Conservation (phyloP, 192 early-diverging fungal species). For the Linnemannia hyalina region DNA sequence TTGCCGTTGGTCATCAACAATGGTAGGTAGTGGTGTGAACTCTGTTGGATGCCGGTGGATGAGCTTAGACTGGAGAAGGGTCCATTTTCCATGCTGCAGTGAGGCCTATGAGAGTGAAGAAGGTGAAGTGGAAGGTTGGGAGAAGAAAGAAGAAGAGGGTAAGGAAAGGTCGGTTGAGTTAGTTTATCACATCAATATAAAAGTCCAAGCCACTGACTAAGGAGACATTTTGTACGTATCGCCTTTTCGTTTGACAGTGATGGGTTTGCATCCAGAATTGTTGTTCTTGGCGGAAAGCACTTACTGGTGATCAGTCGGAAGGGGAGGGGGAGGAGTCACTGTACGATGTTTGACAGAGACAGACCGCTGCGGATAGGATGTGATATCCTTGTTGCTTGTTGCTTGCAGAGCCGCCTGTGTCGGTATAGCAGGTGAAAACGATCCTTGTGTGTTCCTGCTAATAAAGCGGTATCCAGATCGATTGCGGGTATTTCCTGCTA, state of each 20-base stretch:
- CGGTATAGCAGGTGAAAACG: not conserved
- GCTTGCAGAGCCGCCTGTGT: not conserved
- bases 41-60: conserved; percentile 35
- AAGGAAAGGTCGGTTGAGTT: not conserved
- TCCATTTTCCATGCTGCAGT: conserved; percentile 49
- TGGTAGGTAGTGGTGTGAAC: conserved; percentile 40
- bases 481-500: not conserved
- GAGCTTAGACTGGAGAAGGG: conserved; percentile 32
- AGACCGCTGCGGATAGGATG: not conserved
- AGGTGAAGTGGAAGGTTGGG: not conserved
- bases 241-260: not conserved
- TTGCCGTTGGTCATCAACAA: conserved; percentile 42
- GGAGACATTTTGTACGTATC: not conserved
- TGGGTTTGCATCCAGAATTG: not conserved
- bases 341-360: not conserved
- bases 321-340: not conserved
- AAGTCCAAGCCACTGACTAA: not conserved
- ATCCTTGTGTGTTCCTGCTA: not conserved
- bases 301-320: not conserved
- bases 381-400: not conserved
- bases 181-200: not conserved
- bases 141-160: not conserved
- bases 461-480: not conserved
- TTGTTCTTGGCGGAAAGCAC: not conserved
- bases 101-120: conserved; percentile 10